Evolutionary conservation across 2,329 filamentous ascomycete species (phyloP).

Genomic region (Fusarium sp.): DNA sequence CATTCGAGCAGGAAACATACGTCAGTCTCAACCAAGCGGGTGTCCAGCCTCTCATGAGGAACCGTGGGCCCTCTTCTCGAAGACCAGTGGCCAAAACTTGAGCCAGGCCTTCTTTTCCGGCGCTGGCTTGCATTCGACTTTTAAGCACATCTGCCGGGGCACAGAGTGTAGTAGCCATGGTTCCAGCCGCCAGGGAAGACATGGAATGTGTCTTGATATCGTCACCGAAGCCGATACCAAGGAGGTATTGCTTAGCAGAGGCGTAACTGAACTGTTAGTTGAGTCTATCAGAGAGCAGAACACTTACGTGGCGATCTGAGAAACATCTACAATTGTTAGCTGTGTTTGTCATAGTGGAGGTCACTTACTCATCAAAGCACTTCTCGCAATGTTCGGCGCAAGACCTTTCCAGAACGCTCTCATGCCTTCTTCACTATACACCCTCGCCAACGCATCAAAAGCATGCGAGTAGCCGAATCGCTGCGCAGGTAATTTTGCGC

Average conservation of each 20-base stretch:
- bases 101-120: constrained; percentile 51
- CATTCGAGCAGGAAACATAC: constrained; percentile 42
- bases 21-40: constrained; percentile 61
- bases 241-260: constrained; percentile 52
- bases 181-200: constrained; percentile 59
- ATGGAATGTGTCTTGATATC: constrained; percentile 57
- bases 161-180: constrained; percentile 61
- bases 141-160: constrained; percentile 61
- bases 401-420: constrained; percentile 56
- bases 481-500: constrained; percentile 54
- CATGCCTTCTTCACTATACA: constrained; percentile 56
- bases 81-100: constrained; percentile 54
- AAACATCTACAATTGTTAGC: constrained; percentile 53
- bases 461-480: constrained; percentile 58
- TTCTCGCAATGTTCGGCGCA: constrained; percentile 57
- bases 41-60: constrained; percentile 62
- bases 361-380: constrained; percentile 60
- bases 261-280: constrained; percentile 49
- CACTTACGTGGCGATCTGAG: constrained; percentile 59
- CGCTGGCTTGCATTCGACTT: constrained; percentile 56
- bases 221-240: constrained; percentile 51
- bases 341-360: fast-evolving
- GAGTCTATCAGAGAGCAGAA: neutral
- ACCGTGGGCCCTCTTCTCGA: constrained; percentile 56
- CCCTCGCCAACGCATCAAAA: constrained; percentile 48